Evolutionary conservation across 2,329 filamentous ascomycete genomes (phyloP).

Genomic region (Aspergillus sp.): DNA sequence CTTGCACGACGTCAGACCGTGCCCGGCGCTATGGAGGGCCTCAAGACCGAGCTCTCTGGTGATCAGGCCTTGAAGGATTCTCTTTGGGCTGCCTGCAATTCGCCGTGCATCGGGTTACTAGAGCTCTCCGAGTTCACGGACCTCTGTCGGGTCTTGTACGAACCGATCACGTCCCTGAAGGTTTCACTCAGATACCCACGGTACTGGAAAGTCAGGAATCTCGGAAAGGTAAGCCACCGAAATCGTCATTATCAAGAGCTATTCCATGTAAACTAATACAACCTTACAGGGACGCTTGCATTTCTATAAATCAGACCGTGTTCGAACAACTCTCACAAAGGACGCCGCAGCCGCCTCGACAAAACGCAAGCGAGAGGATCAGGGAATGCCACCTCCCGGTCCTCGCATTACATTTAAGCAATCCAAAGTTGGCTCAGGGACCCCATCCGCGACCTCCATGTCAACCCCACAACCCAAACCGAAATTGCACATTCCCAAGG

Average conservation of each 20-base stretch:
- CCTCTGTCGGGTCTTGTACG: constrained; percentile 51
- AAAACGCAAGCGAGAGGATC: constrained; percentile 37
- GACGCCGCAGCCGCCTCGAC: constrained; percentile 13
- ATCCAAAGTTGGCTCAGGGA: constrained; percentile 25
- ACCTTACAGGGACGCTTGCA: constrained; percentile 33
- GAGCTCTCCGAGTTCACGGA: constrained; percentile 54
- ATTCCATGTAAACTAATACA: not conserved
- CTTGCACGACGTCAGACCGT: constrained; percentile 50
- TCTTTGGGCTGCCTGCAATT: constrained; percentile 52
- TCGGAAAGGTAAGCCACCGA: constrained; percentile 41
- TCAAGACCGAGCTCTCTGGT: constrained; percentile 47
- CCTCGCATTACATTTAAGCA: constrained; percentile 39
- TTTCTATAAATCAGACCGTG: constrained; percentile 34
- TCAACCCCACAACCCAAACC: constrained; percentile 16
- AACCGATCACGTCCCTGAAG: constrained; percentile 43
- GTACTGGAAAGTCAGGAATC: constrained; percentile 50
- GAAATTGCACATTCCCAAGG: constrained; percentile 31
- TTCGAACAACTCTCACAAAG: constrained; percentile 32
- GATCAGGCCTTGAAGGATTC: constrained; percentile 46
- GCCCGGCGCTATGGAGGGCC: constrained; percentile 51
- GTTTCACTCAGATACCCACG: constrained; percentile 50
- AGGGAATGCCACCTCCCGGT: constrained; percentile 26
- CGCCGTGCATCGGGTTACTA: constrained; percentile 43
- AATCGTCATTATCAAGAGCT: not conserved
- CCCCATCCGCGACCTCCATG: constrained; percentile 18